These are phyloP conservation scores for Phytophthora rubi DNA, from an alignment of 352 stramenopile species.

Conservation along the genomic window DNA sequence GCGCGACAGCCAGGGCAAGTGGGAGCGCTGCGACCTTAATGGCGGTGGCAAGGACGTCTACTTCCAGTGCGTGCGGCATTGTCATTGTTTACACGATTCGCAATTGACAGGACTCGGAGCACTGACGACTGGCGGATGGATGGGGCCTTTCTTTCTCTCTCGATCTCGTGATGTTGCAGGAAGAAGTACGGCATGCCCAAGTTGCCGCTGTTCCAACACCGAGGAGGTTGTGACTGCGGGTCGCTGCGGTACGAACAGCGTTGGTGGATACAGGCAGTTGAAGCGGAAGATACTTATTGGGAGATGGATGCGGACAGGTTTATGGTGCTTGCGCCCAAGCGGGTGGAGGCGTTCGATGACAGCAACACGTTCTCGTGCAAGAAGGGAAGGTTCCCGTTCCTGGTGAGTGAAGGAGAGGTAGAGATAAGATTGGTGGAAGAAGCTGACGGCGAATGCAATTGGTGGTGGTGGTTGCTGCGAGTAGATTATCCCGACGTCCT, in stretches of 20 bases:
- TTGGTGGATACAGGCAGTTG: neutral
- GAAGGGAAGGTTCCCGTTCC: constrained; percentile 78
- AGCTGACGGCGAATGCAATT: constrained; percentile 5
- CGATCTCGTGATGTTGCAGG: constrained; percentile 31
- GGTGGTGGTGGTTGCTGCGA: constrained; percentile 4
- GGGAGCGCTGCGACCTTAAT: constrained; percentile 58
- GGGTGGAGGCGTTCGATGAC: constrained; percentile 83
- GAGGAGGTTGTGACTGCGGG: constrained; percentile 74
- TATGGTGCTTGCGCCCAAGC: constrained; percentile 73
- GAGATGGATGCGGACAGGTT: constrained; percentile 47
- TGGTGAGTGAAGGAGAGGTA: constrained; percentile 45
- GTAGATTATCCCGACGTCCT: constrained; percentile 75
- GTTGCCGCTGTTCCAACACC: constrained; percentile 77
- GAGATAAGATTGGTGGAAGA: neutral
- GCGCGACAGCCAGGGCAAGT: constrained; percentile 56
- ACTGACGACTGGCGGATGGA: constrained; percentile 8
- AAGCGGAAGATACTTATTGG: constrained; percentile 14
- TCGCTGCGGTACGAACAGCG: constrained; percentile 51
- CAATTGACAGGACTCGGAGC: neutral
- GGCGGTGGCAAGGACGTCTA: constrained; percentile 72
- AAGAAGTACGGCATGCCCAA: constrained; percentile 82
- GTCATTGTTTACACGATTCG: neutral
- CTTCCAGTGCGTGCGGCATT: constrained; percentile 58
- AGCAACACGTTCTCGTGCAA: constrained; percentile 86
- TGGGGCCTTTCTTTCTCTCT: constrained; percentile 3